phyloP scores from a whole-genome alignment of 148 eudicot genomes.

The Rhododendron henanense region DNA sequence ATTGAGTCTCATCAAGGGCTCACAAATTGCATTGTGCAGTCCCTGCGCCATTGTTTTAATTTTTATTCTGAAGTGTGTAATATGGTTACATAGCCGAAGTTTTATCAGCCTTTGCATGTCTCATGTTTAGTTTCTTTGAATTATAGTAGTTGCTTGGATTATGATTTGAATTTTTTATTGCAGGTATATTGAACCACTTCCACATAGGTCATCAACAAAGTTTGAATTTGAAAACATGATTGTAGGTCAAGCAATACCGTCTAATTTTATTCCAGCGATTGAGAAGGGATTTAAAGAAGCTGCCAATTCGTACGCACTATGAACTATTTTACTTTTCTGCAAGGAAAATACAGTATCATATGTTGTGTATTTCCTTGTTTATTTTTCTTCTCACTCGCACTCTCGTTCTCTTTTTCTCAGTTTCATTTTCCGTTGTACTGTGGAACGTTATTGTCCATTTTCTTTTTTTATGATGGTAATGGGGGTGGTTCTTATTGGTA shows the following conservation, averaged over 20 bases:
- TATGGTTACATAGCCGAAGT: neutral
- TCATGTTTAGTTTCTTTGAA: neutral
- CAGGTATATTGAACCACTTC: slow-evolving; percentile 90
- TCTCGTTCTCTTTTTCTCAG: neutral
- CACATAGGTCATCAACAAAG: slow-evolving; percentile 70
- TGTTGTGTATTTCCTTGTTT: neutral
- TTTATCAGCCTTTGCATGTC: neutral
- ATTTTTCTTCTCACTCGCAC: neutral
- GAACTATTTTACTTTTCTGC: neutral
- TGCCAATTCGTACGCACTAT: slow-evolving; percentile 80
- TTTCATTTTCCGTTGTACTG: neutral
- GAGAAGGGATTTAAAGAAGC: slow-evolving; percentile 98
- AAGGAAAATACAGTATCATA: neutral
- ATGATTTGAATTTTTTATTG: slow-evolving; percentile 14
- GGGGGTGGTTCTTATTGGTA: neutral
- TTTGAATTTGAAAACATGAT: slow-evolving; percentile 90
- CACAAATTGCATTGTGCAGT: neutral
- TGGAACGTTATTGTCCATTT: neutral
- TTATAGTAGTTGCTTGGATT: neutral
- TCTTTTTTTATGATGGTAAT: neutral
- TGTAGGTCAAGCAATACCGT: slow-evolving; percentile 90
- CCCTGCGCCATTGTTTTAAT: neutral
- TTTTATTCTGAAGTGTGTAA: neutral
- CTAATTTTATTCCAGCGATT: slow-evolving; percentile 87
- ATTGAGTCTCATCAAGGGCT: neutral